Base-by-base conservation (phyloP, 2,329 filamentous ascomycete genomes). In the Shiraia bambusicola region DNA sequence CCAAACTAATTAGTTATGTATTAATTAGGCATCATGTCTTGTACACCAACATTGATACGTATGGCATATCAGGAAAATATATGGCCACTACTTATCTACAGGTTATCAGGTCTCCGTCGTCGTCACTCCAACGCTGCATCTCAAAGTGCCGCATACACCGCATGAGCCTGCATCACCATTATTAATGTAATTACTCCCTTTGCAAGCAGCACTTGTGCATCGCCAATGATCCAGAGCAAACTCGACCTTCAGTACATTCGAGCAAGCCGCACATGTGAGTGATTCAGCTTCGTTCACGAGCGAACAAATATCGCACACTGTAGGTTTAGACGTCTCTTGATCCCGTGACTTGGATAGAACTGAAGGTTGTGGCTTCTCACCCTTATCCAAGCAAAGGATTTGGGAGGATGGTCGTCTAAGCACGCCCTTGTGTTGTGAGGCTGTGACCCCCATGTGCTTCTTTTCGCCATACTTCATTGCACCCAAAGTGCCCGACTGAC, bases 131-230 rank as follows among this genome's bases (percentile, higher is more conserved):
- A 11, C 13, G 12, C 11, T 28, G 9, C 17, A 24, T 28, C 34
- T 52, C 10, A 44, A 32, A 12, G 33, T 32, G 12, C 83, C 83
- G 60, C 87, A 92, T 4, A 87, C 67, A 3, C 86, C 86, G 62
- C 87, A 92, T 1, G 82, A 63, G 6, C 82, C 84, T 49, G 76
- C 81, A 63, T 91, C 86, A 1, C 77, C 80, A 9, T 84, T 76
- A 58, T 91, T 92, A 37, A 83, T 59, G 61, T 88, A 92, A 14
- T 56, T 46, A 32, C 75, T 79, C 10, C 69, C 74, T 45, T 67
- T 68, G 61, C 87, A 92, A 2, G 69, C 51, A 3, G 64, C 59
- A 50, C 76, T 80, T 30, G 61, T 65, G 61, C 87, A 92, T 34
- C 69, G 69, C 87, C 88, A 92, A n/a, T 78, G 69, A 13, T 73